Percentiles rank a stretch among this genome's conserved stretches.
Conservation (phyloP, 345 rosid genomes). For the Rhodamnia argentea region DNA sequence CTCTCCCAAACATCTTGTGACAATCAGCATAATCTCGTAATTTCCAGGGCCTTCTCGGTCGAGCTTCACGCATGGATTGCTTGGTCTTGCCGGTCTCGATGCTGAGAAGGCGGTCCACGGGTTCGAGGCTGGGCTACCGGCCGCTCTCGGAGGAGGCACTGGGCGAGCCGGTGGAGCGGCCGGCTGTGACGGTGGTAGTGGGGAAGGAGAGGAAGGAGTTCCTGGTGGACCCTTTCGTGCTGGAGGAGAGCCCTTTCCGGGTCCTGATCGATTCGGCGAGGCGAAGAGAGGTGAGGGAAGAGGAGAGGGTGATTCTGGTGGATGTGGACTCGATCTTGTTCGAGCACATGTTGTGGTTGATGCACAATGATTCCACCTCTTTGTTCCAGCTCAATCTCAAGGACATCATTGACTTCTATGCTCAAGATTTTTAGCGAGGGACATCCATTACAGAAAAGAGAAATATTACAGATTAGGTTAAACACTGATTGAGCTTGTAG, state of each 20-base stretch:
- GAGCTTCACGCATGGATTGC: conserved; percentile 38
- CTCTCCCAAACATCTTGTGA: background rate
- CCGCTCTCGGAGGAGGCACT: conserved; percentile 11
- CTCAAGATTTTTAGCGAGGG: conserved; percentile 35
- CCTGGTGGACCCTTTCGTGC: conserved; percentile 49
- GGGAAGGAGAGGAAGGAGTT: conserved; percentile 75
- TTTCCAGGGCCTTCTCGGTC: background rate
- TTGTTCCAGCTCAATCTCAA: conserved; percentile 55
- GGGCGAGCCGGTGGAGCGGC: background rate
- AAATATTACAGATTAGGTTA: background rate
- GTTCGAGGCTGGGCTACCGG: conserved; percentile 36
- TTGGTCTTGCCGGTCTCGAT: conserved; percentile 43
- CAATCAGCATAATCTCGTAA: background rate
- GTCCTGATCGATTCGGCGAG: conserved; percentile 27
- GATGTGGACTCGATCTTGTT: conserved; percentile 73
- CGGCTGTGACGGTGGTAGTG: conserved; percentile 55
- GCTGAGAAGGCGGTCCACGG: conserved; percentile 22
- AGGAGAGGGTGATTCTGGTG: conserved; percentile 29
- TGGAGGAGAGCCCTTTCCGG: conserved; percentile 63
- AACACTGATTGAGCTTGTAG: background rate
- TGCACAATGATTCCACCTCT: conserved; percentile 54
- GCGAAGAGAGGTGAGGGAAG: conserved; percentile 1
- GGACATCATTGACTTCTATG: conserved; percentile 73
- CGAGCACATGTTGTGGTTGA: conserved; percentile 86
- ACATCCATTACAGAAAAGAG: background rate